Evolutionary conservation across 2,329 filamentous ascomycete genomes (phyloP), one percentile per base, ranked within the genome.

Genomic region (Hypoxylon sp.): DNA sequence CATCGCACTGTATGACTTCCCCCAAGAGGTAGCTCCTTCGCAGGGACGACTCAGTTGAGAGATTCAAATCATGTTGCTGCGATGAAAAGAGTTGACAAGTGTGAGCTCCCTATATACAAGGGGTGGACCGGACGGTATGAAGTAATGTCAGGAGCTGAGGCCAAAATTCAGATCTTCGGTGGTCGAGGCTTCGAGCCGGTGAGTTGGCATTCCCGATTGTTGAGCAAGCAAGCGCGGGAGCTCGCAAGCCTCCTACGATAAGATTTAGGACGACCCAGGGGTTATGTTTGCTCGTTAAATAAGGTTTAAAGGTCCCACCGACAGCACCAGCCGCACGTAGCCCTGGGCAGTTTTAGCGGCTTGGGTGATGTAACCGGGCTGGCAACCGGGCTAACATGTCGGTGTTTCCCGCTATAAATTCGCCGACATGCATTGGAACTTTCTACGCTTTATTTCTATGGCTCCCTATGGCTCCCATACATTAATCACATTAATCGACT

Each of bases 1-100:
- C 74, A 91, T 84, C 75, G 76, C 59, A 75, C 74, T 61, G 40
- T 61, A 64, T 65, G 44, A 62, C 63, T 71, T 35, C 68, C 65
- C 63, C 63, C 79, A 74, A 79, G 82, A 82, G 48, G 63, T 74
- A 70, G 66, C 62, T 65, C 68, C 64, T 68, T 70, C 61, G 64
- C 42, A 61, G 65, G 60, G 69, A 59, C 54, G 44, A 64, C 55
- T 56, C 17, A 51, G 56, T 68, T 33, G 55, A 37, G 27, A 64
- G 49, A 54, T 53, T 75, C 61, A 75, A 64, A 69, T 71, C 74
- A 76, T 76, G 62, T 61, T 73, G 69, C 17, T 64, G 44, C 42
- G 20, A 25, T 57, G 22, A 5, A 33, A 35, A 59, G 31, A 61
- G 25, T 44, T 59, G 35, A 13, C 30, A 37, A 37, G 46, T 64